Percentiles rank a stretch among this genome's conserved stretches.
Conservation (phyloP, 2,329 filamentous ascomycete species). For the Fusarium sp. region DNA sequence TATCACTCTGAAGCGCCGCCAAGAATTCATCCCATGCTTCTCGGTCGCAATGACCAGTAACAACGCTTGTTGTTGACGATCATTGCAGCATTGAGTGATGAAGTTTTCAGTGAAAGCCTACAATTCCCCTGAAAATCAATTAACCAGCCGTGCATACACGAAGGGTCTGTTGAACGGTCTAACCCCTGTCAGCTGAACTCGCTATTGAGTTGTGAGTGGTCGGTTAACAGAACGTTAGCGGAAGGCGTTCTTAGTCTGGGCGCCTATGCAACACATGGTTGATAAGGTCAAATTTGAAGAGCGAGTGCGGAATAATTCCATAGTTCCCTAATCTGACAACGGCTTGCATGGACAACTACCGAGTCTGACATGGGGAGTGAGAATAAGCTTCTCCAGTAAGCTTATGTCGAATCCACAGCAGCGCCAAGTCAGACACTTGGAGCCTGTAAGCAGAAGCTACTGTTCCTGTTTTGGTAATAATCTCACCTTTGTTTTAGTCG, state of each 20-base stretch:
- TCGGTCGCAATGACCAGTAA: conserved; percentile 5
- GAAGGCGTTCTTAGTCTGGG: conserved; percentile 26
- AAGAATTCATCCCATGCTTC: neutral
- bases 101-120: conserved; percentile 3
- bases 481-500: too few species aligned
- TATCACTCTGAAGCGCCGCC: conserved; percentile 14
- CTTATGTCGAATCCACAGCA: conserved; percentile 6
- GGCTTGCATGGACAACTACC: neutral
- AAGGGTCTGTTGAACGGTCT: conserved; percentile 1
- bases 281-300: neutral
- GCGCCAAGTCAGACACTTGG: neutral
- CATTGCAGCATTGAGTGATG: neutral
- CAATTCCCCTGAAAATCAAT: neutral
- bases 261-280: conserved; percentile 18
- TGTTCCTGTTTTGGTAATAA: too few species aligned
- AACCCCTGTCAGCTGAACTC: conserved; percentile 38
- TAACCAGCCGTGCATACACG: neutral
- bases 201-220: conserved; percentile 22
- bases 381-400: conserved; percentile 31
- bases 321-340: neutral
- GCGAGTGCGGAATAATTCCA: neutral
- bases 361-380: neutral
- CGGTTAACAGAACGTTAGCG: neutral
- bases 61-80: neutral
- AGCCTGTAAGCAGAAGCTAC: too few species aligned